Conservation (phyloP, 179 eudicot species). For the Sideroxylon spinosum region DNA sequence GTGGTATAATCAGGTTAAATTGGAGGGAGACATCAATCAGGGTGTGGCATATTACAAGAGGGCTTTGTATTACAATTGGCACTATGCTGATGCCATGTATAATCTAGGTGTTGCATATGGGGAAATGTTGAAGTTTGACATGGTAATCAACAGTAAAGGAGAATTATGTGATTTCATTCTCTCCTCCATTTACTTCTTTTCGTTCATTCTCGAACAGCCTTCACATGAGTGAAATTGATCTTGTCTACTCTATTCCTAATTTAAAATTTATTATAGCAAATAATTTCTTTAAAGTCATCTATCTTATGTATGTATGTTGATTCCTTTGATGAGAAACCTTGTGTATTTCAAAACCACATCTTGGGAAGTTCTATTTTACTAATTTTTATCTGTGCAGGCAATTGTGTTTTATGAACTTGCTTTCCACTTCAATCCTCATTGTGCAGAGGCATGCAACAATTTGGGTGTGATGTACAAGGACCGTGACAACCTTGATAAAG, state of each 20-base stretch:
- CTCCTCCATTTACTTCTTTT: not conserved
- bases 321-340: constrained; percentile 5
- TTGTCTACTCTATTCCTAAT: not conserved
- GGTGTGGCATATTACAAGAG: constrained; percentile 91
- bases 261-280: not conserved
- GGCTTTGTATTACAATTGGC: constrained; percentile 96
- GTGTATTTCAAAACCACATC: not conserved
- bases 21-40: constrained; percentile 90
- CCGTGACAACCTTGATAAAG: constrained; percentile 99
- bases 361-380: not conserved
- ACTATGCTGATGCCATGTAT: constrained; percentile 99
- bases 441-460: constrained; percentile 99
- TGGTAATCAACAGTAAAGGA: constrained; percentile 44
- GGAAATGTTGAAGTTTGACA: constrained; percentile 97
- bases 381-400: constrained; percentile 53
- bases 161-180: not conserved
- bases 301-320: not conserved
- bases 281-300: not conserved
- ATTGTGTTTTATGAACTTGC: constrained; percentile 99
- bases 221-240: constrained; percentile 5
- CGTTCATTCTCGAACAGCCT: not conserved
- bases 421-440: constrained; percentile 96
- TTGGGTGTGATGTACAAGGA: constrained; percentile 96
- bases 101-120: constrained; percentile 99
- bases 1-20: constrained; percentile 62